Evolutionary conservation across 495 filamentous ascomycete genomes (phyloP), one percentile per base, ranked within the genome.

Genomic region (Hypomontagnella monticulosa): DNA sequence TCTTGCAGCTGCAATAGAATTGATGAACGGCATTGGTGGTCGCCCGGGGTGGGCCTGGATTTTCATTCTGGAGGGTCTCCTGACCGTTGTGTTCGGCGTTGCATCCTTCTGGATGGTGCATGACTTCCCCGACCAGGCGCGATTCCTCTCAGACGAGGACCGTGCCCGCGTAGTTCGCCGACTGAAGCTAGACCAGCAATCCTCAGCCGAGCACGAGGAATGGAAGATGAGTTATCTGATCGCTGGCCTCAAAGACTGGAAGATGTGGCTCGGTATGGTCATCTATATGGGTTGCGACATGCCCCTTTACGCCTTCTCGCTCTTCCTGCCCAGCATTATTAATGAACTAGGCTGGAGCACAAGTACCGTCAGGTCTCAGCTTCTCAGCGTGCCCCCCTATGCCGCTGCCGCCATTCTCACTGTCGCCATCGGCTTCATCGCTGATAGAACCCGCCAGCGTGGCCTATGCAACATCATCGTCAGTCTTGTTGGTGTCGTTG

Each of bases 301-400:
- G 85, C 82, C 91, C 11, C 84, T 98, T 4, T 98, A 97, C 73
- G 92, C 90, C 15, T 97, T 97, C 75, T 91, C 89, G 4, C 84
- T 98, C 4, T 97, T 98, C 75, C 82, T 97, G 0, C 94, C 94
- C 1, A 89, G 87, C 30, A 97, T 97, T 72, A 90, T 98, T 70
- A 76, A 72, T 27, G 82, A 89, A 64, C 79, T 91, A 14, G 94
- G 94, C 30, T 97, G 90, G 73, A 56, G 63, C 50, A 70, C 63
- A 58, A 74, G 67, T 61, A 69, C 65, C 1, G 90, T 91, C 4
- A 84, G 78, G 1, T 86, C 92, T 0, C 93, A 98, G 69, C 84
- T 97, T 3, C 83, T 97, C 51, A 89, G 86, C 16, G 94, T 97
- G 0, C 93, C 95, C 1, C 93, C 93, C 0, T 97, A 98, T 69